Evolutionary conservation across 2,329 filamentous ascomycete species (phyloP).

Genomic region (Aspergillus sp.): DNA sequence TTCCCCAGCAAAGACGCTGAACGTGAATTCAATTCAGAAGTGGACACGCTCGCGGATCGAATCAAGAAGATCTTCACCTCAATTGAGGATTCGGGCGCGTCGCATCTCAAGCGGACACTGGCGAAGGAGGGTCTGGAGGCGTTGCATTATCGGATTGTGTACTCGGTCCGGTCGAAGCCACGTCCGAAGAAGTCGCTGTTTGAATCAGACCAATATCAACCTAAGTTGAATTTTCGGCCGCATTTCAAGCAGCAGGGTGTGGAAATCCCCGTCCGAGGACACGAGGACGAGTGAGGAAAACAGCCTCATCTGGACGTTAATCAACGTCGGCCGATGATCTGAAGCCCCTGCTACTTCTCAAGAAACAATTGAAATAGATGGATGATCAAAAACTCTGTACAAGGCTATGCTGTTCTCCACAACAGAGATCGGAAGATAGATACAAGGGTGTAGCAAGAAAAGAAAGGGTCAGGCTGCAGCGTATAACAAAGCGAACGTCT

Average conservation of each 20-base stretch:
- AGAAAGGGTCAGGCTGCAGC: slow-evolving; percentile 5
- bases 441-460: slow-evolving; percentile 14
- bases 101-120: slow-evolving; percentile 69
- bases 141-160: slow-evolving; percentile 70
- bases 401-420: slow-evolving; percentile 17
- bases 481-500: slow-evolving; percentile 19
- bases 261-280: slow-evolving; percentile 5
- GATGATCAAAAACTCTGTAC: slow-evolving; percentile 8
- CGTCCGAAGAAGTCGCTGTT: slow-evolving; percentile 51
- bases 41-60: slow-evolving; percentile 65
- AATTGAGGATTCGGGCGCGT: slow-evolving; percentile 74
- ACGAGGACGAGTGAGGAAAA: neutral
- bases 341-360: neutral
- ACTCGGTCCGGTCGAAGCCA: slow-evolving; percentile 66
- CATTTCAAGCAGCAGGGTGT: neutral
- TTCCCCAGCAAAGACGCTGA: slow-evolving; percentile 37
- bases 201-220: slow-evolving; percentile 17
- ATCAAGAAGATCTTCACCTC: slow-evolving; percentile 58
- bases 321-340: neutral
- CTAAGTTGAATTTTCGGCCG: neutral
- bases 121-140: slow-evolving; percentile 74
- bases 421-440: slow-evolving; percentile 14
- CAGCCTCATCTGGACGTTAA: too few species aligned
- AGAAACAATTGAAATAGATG: neutral
- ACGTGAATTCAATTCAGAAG: slow-evolving; percentile 63